Base-by-base conservation (phyloP, 2,329 filamentous ascomycete species). In the Fusarium verrucosum region DNA sequence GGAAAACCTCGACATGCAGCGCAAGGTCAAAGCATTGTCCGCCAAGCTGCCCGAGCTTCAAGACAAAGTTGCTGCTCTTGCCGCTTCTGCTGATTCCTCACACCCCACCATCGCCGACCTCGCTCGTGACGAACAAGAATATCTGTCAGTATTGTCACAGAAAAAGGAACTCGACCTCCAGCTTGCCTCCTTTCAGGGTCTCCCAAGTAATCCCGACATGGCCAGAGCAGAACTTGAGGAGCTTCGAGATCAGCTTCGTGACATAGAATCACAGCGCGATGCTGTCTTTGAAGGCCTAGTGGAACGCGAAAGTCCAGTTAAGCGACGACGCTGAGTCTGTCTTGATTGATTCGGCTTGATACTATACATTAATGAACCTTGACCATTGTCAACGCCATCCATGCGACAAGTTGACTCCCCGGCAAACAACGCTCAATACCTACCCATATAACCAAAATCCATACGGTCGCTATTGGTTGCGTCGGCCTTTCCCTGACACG, bases 261-360 rank as follows among this genome's bases (percentile, higher is more conserved):
- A 79, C 10, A 77, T 92, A 47, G 88, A 83, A 25, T 81, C 82
- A 64, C 82, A 83, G 67, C 84, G 93, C 50, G 92, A 97, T 74
- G 82, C 79, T 26, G 81, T 92, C 51, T 96, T 96, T 73, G 92
- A 94, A 73, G 85, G 83, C 3, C 74, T 95, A 42, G 87, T 92
- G 4, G 86, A 88, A 69, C 80, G 82, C 36, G 85, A 87, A 72
- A 87, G 84, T 50, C 85, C 85, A 3, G 76, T 79, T 54, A 83
- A 81, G 62, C 69, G 73, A 50, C 70, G 70, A 46, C 76, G 72
- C 69, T 73, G 64, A 72, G 33, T 41, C 33, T 61, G 46, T 59
- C 50, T 52, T 47, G 43, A 42, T 55, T 64, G 32, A 56, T 52
- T 56, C 22, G 57, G 50, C 19, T 23, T 35, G 49, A 59, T 66